Evolutionary conservation across 495 filamentous ascomycete genomes (phyloP), one percentile per base, ranked within the genome.

Genomic region (Delitschia confertaspora): DNA sequence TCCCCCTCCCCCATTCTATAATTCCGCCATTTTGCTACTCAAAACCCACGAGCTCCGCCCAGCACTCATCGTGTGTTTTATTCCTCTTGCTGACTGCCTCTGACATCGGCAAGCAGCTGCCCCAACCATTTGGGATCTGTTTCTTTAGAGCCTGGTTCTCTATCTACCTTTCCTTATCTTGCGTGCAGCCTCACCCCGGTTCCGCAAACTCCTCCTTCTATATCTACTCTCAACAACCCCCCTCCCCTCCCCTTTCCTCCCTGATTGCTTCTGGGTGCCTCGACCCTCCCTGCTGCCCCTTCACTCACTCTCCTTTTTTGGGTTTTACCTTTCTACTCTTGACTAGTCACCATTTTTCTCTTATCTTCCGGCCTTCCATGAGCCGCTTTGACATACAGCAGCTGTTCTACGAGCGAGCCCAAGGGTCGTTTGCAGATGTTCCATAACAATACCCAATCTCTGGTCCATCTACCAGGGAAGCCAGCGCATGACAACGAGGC

Each of bases 391-490:
- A 24, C 23, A 19, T 25, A 5, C 47, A 42, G 43, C 45, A 48
- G 29, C 34, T 42, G 32, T 31, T 18, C 47, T 18, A 42, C 42
- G 47, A 46, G 47, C 47, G 29, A 10, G 2, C n/a, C 42, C 17
- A 5, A 6, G 45, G 44, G 53, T 53, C 49, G 43, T 23, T 37
- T 40, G 23, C 48, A 37, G 45, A 57, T 57, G 53, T 57, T 57
- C 49, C 36, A 24, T 49, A 57, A 46, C 33, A 49, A 22, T 13
- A 20, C 33, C 5, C 48, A 53, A 19, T 10, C 36, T 6, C 45
- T 57, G 5, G 53, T 57, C 21, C 53, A 57, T 45, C 49, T 57
- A 9, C 45, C 53, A 14, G 49, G 53, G 17, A 57, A 51, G 24
- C 49, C 53, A 25, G 33, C 44, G 11, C 31, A 33, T 5, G 22